Conservation (phyloP, 176 grass and related monocot genomes). For the Avena eriantha region DNA sequence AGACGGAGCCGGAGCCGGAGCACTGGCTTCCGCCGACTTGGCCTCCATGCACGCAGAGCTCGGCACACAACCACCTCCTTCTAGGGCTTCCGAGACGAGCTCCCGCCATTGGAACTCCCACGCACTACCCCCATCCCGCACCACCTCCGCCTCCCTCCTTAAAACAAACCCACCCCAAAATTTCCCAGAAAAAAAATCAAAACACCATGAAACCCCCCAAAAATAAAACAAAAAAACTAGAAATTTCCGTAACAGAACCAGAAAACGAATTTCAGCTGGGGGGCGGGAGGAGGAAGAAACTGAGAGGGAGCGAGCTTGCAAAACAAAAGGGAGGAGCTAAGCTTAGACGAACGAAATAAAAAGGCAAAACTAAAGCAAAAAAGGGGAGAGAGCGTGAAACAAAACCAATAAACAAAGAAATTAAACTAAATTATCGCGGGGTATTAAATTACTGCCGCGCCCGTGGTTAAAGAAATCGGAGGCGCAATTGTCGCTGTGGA, state of each 20-base stretch:
- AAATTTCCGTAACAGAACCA: conserved; percentile 34
- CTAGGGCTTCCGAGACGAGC: conserved; percentile 46
- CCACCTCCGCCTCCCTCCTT: conserved; percentile 23
- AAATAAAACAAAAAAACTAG: conserved; percentile 38
- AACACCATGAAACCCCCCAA: conserved; percentile 22
- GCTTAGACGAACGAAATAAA: conserved; percentile 58
- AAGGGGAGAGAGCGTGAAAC: conserved; percentile 48
- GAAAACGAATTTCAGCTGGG: not conserved
- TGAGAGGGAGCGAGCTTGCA: conserved; percentile 11
- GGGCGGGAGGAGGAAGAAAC: conserved; percentile 34
- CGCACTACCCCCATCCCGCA: conserved; percentile 51
- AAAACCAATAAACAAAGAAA: conserved; percentile 49
- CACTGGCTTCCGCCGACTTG: conserved; percentile 49
- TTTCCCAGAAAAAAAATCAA: not conserved
- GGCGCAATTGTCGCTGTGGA: conserved; percentile 55
- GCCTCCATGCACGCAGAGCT: conserved; percentile 61
- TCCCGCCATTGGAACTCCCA: conserved; percentile 56
- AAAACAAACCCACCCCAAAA: not conserved
- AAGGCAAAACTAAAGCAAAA: conserved; percentile 79
- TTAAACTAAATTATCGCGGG: conserved; percentile 49
- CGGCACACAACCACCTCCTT: conserved; percentile 10
- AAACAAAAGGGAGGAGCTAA: conserved; percentile 35
- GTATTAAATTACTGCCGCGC: conserved; percentile 46
- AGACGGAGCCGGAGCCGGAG: conserved; percentile 1
- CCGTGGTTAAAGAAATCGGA: conserved; percentile 37